Base-by-base conservation (phyloP, 2,329 filamentous ascomycete genomes). In the Aureobasidium namibiae region DNA sequence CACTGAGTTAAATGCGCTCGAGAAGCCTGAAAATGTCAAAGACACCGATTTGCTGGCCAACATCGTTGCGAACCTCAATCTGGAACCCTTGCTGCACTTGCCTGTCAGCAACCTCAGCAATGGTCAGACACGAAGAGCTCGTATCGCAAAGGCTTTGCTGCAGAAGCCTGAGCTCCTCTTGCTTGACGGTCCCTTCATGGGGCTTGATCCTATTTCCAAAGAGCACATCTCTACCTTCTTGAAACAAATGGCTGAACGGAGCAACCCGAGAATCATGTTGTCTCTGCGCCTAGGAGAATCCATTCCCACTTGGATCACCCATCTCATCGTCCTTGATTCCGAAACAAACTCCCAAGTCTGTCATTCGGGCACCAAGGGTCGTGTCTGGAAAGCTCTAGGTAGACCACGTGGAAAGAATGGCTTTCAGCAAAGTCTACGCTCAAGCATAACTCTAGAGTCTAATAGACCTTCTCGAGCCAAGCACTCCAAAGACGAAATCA, bases 151-250 rank as follows among this genome's bases (percentile, higher is more conserved):
- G 66, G 91, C 92, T 0, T 74, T 99, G 53, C 78, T 97, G 61
- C 84, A 79, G 7, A 81, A 81, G 56, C 94, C 94, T 0, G 88
- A 95, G 71, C 80, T 96, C 11, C 70, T 99, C 62, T 78, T 97
- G 56, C 78, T 96, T 2, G 94, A 99, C 73, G 92, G 96, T 67
- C 92, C 94, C 1, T 96, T 96, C 69, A 95, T 96, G 89, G 92
- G 94, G 0, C 78, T 99, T 16, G 94, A 97, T 72, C 94, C 92
- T 14, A 86, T 86, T 6, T 95, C 91, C 0, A 82, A 89, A 13
- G 78, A 81, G 13, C 82, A 82, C 1, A 75, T 97, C 65, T 92
- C 88, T 41, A 79, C 80, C 0, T 77, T 97, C 48, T 76, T 96
- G 23, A 76, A 83, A 63, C 78, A 79, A 0, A 74, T 96, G 59